Evolutionary conservation across 345 rosid genomes (phyloP).

Genomic region (Brassica cretica): DNA sequence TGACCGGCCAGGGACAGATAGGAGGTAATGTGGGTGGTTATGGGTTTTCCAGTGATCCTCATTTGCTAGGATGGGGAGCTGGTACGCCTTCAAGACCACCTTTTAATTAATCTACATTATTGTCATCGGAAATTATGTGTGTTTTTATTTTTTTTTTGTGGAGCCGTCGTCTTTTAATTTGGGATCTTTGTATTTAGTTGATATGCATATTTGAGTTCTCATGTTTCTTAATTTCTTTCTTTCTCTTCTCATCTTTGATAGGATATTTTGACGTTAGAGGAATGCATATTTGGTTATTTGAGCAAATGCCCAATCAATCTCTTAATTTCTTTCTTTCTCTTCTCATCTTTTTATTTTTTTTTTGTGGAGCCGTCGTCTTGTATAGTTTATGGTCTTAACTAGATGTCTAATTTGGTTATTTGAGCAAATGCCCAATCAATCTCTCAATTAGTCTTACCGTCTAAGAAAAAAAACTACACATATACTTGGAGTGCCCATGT

Average conservation of each 20-base stretch:
- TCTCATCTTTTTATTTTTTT: too few species aligned
- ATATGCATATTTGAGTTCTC: constrained; percentile 23
- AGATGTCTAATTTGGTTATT: neutral
- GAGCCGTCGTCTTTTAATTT: constrained; percentile 28
- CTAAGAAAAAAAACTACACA: neutral
- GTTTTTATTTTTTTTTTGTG: constrained; percentile 27
- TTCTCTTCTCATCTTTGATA: constrained; percentile 9
- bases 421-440: neutral
- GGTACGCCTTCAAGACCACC: constrained; percentile 58
- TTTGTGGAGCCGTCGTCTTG: too few species aligned
- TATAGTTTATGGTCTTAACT: neutral
- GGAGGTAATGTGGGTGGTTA: constrained; percentile 52
- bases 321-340: too few species aligned
- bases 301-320: too few species aligned
- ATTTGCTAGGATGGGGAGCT: constrained; percentile 68
- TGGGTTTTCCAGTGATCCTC: constrained; percentile 60
- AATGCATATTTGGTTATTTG: constrained; percentile 5
- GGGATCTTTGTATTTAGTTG: constrained; percentile 35
- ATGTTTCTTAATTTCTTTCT: neutral
- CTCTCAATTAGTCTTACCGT: neutral
- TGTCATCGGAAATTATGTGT: constrained; percentile 28
- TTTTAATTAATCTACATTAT: constrained; percentile 32
- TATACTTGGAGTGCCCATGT: neutral
- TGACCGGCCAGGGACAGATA: constrained; percentile 50
- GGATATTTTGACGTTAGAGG: constrained; percentile 23